Percentiles rank a stretch among this genome's conserved stretches.
These are phyloP conservation scores for Xylaria grammica DNA, from an alignment of 495 filamentous ascomycete species.

Conservation along the genomic window DNA sequence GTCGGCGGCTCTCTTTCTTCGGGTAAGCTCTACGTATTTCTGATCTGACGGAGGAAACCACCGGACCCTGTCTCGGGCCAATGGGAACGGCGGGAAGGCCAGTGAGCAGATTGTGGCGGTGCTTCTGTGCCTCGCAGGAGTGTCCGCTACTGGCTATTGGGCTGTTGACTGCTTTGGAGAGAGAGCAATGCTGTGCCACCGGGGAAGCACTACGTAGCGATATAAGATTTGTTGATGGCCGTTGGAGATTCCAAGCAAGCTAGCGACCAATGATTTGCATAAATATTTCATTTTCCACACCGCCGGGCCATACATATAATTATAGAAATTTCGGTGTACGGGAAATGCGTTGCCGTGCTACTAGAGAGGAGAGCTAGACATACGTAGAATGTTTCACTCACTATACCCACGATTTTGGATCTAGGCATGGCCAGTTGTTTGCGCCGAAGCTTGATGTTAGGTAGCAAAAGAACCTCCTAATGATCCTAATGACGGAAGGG, in stretches of 20 bases:
- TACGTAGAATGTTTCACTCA: not conserved
- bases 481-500: not conserved
- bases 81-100: not conserved
- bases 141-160: conserved; percentile 5
- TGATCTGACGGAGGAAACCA: not conserved
- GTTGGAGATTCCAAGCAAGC: not conserved
- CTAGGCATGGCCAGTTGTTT: not conserved
- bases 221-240: not conserved
- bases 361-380: not conserved
- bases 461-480: not conserved
- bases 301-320: not conserved
- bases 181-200: conserved; percentile 12
- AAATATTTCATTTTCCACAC: conserved; percentile 7
- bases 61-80: conserved; percentile 1
- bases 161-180: not conserved
- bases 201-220: not conserved
- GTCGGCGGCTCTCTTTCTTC: conserved; percentile 4
- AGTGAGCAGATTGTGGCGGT: conserved; percentile 4
- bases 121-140: conserved; percentile 7
- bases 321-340: not conserved
- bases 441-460: not conserved
- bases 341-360: not conserved
- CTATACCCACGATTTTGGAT: not conserved
- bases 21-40: not conserved
- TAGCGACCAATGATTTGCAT: conserved; percentile 2